Percentiles rank a stretch among this genome's conserved stretches.
Evolutionary conservation across 495 filamentous ascomycete genomes (phyloP).

Genomic region (Podospora pseudocomata): DNA sequence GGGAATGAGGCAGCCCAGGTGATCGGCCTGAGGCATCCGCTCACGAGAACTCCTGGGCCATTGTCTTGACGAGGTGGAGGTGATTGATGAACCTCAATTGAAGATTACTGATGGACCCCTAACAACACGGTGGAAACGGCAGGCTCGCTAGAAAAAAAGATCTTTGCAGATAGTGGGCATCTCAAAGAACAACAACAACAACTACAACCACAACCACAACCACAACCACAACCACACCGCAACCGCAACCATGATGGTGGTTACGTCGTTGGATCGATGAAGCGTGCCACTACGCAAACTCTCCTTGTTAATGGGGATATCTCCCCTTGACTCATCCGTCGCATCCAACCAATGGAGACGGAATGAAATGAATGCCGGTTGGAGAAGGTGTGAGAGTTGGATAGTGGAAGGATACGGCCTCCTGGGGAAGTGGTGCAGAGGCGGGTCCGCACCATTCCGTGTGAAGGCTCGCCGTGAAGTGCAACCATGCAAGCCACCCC

Average conservation of each 20-base stretch:
- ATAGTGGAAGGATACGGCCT: constrained; percentile 1
- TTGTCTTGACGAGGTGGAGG: background rate
- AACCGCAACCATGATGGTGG: background rate
- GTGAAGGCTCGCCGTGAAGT: constrained; percentile 33
- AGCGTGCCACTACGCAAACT: background rate
- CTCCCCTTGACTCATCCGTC: background rate
- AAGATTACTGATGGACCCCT: background rate
- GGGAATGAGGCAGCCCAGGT: background rate
- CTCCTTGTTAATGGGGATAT: background rate
- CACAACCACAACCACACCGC: background rate
- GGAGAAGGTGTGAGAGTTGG: background rate
- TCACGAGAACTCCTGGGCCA: background rate
- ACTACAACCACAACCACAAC: too few species aligned
- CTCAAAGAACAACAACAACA: background rate
- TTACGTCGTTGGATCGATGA: background rate
- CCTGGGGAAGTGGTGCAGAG: background rate
- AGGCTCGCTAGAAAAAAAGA: background rate
- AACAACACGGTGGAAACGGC: background rate
- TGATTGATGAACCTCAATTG: background rate
- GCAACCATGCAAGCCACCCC: constrained; percentile 27
- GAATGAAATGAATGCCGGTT: constrained; percentile 4
- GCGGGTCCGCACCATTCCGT: constrained; percentile 10
- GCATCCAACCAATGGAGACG: constrained; percentile 2
- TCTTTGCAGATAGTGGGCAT: background rate
- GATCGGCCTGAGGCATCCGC: background rate